phyloP scores from a whole-genome alignment of 208 protist species.

The Leishmania arabica region DNA sequence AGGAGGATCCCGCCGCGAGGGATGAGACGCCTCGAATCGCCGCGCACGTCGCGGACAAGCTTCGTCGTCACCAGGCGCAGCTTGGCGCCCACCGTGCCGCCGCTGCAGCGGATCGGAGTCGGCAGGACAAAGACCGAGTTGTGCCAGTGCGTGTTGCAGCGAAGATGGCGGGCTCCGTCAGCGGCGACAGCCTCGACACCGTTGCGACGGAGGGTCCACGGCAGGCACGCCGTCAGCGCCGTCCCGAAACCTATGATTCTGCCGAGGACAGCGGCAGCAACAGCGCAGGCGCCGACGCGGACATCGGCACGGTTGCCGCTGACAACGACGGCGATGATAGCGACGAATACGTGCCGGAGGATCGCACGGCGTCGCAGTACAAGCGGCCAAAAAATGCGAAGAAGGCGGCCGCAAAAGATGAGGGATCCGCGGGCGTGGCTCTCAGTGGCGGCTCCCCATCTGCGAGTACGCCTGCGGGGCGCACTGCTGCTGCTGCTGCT shows the following conservation, averaged over 20 bases:
- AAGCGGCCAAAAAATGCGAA: background rate
- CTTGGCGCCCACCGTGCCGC: slow-evolving; percentile 21
- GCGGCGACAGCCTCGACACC: background rate
- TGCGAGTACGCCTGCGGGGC: background rate
- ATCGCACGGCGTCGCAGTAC: slow-evolving; percentile 28
- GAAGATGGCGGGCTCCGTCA: background rate
- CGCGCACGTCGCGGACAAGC: slow-evolving; percentile 42
- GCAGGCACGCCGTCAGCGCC: background rate
- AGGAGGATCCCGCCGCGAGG: slow-evolving; percentile 47
- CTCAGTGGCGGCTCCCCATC: background rate
- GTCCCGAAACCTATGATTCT: slow-evolving; percentile 23
- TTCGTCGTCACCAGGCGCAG: slow-evolving; percentile 43
- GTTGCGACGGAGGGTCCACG: background rate
- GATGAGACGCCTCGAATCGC: slow-evolving; percentile 29
- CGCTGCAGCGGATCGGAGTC: slow-evolving; percentile 18
- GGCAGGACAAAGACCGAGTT: background rate
- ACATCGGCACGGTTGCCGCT: slow-evolving; percentile 1
- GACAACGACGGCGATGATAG: slow-evolving; percentile 27
- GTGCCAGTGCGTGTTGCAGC: background rate
- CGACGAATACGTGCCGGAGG: slow-evolving; percentile 48
- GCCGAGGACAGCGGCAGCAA: slow-evolving; percentile 3
- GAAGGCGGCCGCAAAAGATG: background rate
- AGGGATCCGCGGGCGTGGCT: background rate
- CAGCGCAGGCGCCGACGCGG: background rate
- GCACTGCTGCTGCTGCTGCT: background rate